phyloP scores from a whole-genome alignment of 805 yeast species.

The Saturnispora ahearnii region DNA sequence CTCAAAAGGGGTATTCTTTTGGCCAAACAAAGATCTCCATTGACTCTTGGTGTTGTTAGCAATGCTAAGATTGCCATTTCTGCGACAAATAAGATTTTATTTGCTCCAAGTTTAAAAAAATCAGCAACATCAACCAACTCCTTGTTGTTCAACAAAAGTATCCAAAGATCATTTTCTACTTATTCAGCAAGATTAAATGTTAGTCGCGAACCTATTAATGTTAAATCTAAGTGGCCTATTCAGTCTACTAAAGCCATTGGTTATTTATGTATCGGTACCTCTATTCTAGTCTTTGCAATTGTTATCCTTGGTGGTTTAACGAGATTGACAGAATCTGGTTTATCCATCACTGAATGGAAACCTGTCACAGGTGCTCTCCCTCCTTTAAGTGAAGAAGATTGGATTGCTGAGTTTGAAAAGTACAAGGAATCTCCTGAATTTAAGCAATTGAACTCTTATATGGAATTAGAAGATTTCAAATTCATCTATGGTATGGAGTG shows the following conservation, averaged over 20 bases:
- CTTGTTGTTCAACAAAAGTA: not conserved
- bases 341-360: slow-evolving; percentile 96
- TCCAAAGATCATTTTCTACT: slow-evolving; percentile 1
- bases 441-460: slow-evolving; percentile 78
- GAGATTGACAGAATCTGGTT: slow-evolving; percentile 89
- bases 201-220: not conserved
- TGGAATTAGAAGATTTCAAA: slow-evolving; percentile 85
- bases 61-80: not conserved
- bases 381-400: slow-evolving; percentile 68
- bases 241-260: slow-evolving; percentile 59
- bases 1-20: not conserved
- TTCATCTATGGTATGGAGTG: slow-evolving; percentile 96
- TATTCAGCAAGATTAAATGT: not conserved
- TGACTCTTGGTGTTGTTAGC: not conserved
- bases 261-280: slow-evolving; percentile 80
- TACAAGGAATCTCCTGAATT: slow-evolving; percentile 88
- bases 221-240: slow-evolving; percentile 27
- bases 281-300: slow-evolving; percentile 86
- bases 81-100: not conserved
- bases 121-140: not conserved
- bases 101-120: not conserved
- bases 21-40: not conserved
- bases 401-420: slow-evolving; percentile 78
- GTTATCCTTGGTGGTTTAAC: slow-evolving; percentile 96
- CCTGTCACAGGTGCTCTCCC: slow-evolving; percentile 96